Conservation (phyloP, 805 yeast genomes). For the Scheffersomyces amazonensis region DNA sequence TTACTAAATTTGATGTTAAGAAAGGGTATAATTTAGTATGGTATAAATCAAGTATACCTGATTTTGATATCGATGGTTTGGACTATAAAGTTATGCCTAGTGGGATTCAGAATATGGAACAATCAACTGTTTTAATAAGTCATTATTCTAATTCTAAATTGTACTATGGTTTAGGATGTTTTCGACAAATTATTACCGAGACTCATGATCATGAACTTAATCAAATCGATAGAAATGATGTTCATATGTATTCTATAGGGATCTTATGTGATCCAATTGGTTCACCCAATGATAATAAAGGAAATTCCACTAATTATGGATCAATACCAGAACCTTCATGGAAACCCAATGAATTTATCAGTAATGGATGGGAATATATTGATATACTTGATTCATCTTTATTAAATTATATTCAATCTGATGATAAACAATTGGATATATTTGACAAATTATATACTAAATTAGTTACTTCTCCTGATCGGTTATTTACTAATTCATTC, state of each 20-base stretch:
- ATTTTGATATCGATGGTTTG: slow-evolving; percentile 25
- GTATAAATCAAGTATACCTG: slow-evolving; percentile 18
- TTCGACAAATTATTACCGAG: slow-evolving; percentile 18
- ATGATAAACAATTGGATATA: slow-evolving; percentile 13
- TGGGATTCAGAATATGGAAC: slow-evolving; percentile 34
- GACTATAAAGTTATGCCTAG: slow-evolving; percentile 40
- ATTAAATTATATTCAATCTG: slow-evolving; percentile 14
- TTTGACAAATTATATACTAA: slow-evolving; percentile 15
- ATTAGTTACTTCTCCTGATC: slow-evolving; percentile 7
- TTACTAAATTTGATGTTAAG: slow-evolving; percentile 33
- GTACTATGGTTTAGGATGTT: slow-evolving; percentile 35
- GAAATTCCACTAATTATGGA: not conserved
- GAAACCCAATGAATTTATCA: slow-evolving; percentile 34
- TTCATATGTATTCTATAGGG: slow-evolving; percentile 40
- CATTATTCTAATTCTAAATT: slow-evolving; percentile 19
- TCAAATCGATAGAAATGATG: slow-evolving; percentile 18
- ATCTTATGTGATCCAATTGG: slow-evolving; percentile 28
- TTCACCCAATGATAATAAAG: slow-evolving; percentile 1
- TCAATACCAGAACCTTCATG: slow-evolving; percentile 11
- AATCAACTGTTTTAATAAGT: slow-evolving; percentile 28
- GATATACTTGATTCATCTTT: slow-evolving; percentile 24
- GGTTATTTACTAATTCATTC: not conserved
- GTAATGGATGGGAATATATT: slow-evolving; percentile 39
- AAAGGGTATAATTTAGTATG: slow-evolving; percentile 38
- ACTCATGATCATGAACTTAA: not conserved